Evolutionary conservation across 1,284 basidiomycete species (phyloP), one percentile per base, ranked within the genome.

Genomic region (Sporisorium scitamineum): DNA sequence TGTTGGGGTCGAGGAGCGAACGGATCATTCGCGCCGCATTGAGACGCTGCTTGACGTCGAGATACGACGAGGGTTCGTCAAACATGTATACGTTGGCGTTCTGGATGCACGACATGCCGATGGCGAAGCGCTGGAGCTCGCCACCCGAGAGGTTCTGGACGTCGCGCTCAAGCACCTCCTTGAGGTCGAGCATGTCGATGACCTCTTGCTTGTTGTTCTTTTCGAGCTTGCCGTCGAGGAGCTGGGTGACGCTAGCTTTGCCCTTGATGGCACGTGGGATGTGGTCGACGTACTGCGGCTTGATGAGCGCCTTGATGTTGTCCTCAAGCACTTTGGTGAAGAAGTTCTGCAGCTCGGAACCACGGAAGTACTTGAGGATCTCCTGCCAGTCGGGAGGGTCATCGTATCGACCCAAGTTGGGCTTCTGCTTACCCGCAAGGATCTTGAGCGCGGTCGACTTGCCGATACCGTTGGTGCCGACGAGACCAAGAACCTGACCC

Each of bases 61-160:
- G 78, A 59, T 85, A 85, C 18, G 81, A 83, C 32, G 84, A 85
- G 26, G 84, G 84, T 68, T 85, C 84, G 70, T 85, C 84, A 44
- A 85, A 85, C 84, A 85, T 85, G 80, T 85, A 85, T 70, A 85
- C 78, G 70, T 85, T 84, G 60, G 84, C 84, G n/a, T 63, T 72
- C 70, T 85, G 84, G 22, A 85, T 77, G 61, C 82, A 84, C 26
- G 78, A 80, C 84, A 85, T 85, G 27, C 82, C 84, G 61, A 85
- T 85, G 32, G 84, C 83, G 67, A 85, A 85, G 26, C 84, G 76
- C 71, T 85, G 84, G 41, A 85, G 71, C 70, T 85, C 84, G 61
- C 84, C 84, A 80, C 84, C 84, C n/a, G 79, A 81, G 18, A 85
- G 55, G 41, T 84, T 68, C 57, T 81, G 77, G 13, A 84, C 80